Conservation (phyloP, 78 protist genomes). For the Diacronema lutheri region DNA sequence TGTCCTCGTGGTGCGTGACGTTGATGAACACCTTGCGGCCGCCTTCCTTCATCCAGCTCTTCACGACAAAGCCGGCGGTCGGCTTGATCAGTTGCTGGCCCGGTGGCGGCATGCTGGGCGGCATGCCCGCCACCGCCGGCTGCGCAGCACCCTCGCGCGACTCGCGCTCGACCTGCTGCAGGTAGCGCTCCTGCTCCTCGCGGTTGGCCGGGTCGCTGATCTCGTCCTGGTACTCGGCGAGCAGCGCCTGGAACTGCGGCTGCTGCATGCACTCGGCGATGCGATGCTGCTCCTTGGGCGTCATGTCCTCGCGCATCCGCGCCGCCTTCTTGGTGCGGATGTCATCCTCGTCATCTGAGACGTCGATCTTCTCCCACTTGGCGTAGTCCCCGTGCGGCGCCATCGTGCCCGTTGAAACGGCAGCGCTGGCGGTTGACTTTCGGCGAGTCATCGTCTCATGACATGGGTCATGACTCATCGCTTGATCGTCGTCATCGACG, state of each 20-base stretch:
- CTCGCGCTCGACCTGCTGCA: neutral
- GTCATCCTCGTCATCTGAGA: neutral
- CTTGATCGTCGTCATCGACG: no score
- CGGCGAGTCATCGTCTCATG: no score
- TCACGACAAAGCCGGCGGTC: neutral
- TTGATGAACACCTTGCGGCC: constrained; percentile 5
- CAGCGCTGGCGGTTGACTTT: no score
- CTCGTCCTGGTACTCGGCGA: neutral
- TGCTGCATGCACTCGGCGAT: neutral
- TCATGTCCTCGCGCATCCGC: neutral
- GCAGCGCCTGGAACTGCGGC: neutral
- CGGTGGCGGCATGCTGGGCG: neutral
- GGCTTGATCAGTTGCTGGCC: neutral
- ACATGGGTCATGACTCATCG: no score
- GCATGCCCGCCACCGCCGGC: no score
- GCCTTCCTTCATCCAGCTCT: neutral
- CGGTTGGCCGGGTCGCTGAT: neutral
- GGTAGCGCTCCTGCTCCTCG: neutral
- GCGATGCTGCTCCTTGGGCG: neutral
- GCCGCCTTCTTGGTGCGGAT: no score
- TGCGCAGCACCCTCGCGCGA: neutral
- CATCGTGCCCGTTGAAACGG: no score
- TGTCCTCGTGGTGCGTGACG: neutral
- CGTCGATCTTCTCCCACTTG: neutral
- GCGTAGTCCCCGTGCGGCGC: neutral